Base-by-base conservation (phyloP, 2,329 filamentous ascomycete genomes). In the Rugonectria rugulosa region DNA sequence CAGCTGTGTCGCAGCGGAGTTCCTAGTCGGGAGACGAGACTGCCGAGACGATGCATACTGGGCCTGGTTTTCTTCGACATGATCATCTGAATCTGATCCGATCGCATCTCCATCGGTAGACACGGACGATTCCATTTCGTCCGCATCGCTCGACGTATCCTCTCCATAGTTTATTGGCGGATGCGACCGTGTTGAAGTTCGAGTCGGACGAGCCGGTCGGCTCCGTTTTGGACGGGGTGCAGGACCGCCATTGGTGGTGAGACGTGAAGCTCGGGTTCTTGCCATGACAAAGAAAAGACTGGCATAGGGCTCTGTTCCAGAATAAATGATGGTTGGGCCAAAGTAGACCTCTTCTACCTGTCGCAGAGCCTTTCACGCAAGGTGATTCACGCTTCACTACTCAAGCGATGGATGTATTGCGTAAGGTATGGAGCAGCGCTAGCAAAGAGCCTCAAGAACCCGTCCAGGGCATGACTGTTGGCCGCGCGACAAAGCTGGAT, bases 241-340 rank as follows among this genome's bases (percentile, higher is more conserved):
- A 48, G 38, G 45, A 21, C 52, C 50, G 27, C 38, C 27, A 17
- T 41, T 53, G 41, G 34, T 57, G 56, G 34, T 59, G 55, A 46
- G 61, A n/a, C n/a, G n/a, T n/a, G n/a, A 59, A 45, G 62, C 68
- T 57, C 69, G 64, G 29, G 67, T 72, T 27, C 66, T 60, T 32
- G 68, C 67, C 71, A 73, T 73, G 17, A 44, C 48, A 40, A 51
- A 24, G 43, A 21, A 29, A 20, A 15, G 31, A 26, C 54, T 62
- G 14, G n/a, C n/a, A n/a, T n/a, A n/a, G n/a, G n/a, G n/a, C n/a
- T n/a, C n/a, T n/a, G n/a, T n/a, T n/a, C n/a, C n/a, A n/a, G n/a
- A n/a, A n/a, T n/a, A n/a, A n/a, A n/a, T n/a, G n/a, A n/a, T n/a
- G n/a, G n/a, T n/a, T n/a, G n/a, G n/a, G n/a, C n/a, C n/a, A n/a